Evolutionary conservation across 345 rosid species (phyloP).

Genomic region (Corchorus olitorius): DNA sequence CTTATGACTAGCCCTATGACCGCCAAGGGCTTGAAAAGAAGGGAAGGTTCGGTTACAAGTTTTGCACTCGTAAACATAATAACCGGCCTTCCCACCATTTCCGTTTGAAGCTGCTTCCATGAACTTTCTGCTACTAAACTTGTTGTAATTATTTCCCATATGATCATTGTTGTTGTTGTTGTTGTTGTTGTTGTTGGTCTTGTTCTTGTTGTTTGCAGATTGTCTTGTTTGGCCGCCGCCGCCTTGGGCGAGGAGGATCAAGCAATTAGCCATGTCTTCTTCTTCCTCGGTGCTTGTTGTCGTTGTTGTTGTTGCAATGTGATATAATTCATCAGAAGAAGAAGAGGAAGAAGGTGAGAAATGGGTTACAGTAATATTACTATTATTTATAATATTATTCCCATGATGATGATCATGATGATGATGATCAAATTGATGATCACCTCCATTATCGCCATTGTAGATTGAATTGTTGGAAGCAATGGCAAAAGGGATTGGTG

Average conservation of each 20-base stretch:
- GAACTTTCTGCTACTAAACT: conserved; percentile 67
- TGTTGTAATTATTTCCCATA: conserved; percentile 28
- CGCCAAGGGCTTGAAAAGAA: conserved; percentile 97
- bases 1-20: conserved; percentile 97
- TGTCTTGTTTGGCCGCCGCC: conserved; percentile 34
- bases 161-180: conserved; percentile 10
- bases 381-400: background rate
- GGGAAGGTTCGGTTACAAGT: conserved; percentile 86
- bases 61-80: conserved; percentile 88
- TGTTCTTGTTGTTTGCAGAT: conserved; percentile 21
- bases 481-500: conserved; percentile 51
- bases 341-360: conserved; percentile 39
- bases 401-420: background rate
- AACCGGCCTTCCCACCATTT: conserved; percentile 66
- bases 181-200: background rate
- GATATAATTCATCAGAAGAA: conserved; percentile 25
- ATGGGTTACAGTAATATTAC: conserved; percentile 15
- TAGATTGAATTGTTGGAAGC: conserved; percentile 34
- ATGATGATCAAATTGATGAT: background rate
- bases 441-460: conserved; percentile 21
- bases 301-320: background rate
- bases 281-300: conserved; percentile 59
- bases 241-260: conserved; percentile 81
- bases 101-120: conserved; percentile 55
- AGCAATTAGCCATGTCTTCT: conserved; percentile 91